phyloP scores from a whole-genome alignment of 441 rosid species.

The Rhodomyrtus psidioides region DNA sequence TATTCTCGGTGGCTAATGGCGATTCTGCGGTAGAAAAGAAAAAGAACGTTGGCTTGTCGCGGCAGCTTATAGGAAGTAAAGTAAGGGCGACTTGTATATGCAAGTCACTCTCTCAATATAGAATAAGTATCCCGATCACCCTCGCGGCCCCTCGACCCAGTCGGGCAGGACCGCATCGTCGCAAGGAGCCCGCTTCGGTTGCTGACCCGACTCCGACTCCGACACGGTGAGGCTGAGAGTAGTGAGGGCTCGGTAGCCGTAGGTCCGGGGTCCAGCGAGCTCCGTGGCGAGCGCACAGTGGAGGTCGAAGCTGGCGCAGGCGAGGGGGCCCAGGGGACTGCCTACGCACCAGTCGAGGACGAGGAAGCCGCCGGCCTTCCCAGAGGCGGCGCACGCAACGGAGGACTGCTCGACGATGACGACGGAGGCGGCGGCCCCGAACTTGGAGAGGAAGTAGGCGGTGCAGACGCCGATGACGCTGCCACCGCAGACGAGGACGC shows the following conservation, averaged over 20 bases:
- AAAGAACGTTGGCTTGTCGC: no score
- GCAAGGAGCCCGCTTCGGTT: constrained; percentile 1
- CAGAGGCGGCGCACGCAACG: constrained; percentile 78
- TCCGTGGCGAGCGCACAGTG: constrained; percentile 68
- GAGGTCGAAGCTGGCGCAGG: constrained; percentile 78
- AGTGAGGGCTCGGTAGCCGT: constrained; percentile 63
- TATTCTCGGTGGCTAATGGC: no score
- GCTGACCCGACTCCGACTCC: background rate
- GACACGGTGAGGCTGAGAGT: constrained; percentile 53
- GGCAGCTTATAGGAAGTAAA: no score
- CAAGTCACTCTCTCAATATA: no score
- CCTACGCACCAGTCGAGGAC: constrained; percentile 87
- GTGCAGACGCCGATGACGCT: constrained; percentile 90
- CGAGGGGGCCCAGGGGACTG: constrained; percentile 43
- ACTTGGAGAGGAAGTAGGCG: constrained; percentile 71
- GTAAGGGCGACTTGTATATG: no score
- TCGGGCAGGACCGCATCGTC: constrained; percentile 23
- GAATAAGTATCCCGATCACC: constrained; percentile 55
- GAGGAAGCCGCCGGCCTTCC: constrained; percentile 82
- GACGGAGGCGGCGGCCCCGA: constrained; percentile 39
- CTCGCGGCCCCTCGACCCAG: constrained; percentile 69
- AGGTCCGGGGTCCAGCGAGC: constrained; percentile 54
- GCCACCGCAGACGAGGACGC: constrained; percentile 64
- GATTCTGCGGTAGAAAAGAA: no score
- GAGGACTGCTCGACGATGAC: constrained; percentile 71